Base-by-base conservation (phyloP, 768 basidiomycete species). In the Daedalea quercina region DNA sequence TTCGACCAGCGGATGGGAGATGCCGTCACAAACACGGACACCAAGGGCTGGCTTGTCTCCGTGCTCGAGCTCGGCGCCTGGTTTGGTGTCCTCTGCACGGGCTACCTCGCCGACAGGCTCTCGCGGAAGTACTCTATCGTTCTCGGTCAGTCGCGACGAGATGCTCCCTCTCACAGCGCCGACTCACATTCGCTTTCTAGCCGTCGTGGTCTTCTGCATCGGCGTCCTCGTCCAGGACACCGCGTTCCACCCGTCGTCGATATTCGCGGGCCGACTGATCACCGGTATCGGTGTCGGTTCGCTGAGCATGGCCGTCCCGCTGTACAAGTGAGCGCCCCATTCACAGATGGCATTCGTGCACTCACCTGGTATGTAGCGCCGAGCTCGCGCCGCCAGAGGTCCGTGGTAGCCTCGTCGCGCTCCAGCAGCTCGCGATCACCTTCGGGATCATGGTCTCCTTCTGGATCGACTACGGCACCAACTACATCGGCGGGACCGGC, bases 201-300 rank as follows among this genome's bases (percentile, higher is more conserved):
- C 66, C 9, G 63, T 66, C 8, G 35, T 48, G n/a, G 57, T 60
- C 1, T 61, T 59, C 53, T 64, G 61, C 57, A 52, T 90, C 50
- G 83, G 89, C 52, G 89, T 90, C 53, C 76, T 90, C 54, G 79
- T 89, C 13, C 88, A 90, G 60, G 81, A 82, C 2, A 68, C 78
- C 40, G 82, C 84, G 2, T 72, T 70, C 50, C 68, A 66, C 1
- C 73, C 85, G 1, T 71, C 76, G 0, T 84, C 79, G 2, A 89
- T 89, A 63, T 87, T 76, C 64, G 87, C 82, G 65, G 85, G 87
- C 49, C 81, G 88, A 24, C 89, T 87, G 59, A 68, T 90, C 49
- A 88, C 86, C 47, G 89, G 89, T 76, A 68, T 90, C 43, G 89
- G 87, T 46, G 85, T 91, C 17, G 89, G 89, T 11, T 86, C 87